Evolutionary conservation across 169 alveolate genomes (phyloP).

Genomic region (Plasmodium billcollinsi): DNA sequence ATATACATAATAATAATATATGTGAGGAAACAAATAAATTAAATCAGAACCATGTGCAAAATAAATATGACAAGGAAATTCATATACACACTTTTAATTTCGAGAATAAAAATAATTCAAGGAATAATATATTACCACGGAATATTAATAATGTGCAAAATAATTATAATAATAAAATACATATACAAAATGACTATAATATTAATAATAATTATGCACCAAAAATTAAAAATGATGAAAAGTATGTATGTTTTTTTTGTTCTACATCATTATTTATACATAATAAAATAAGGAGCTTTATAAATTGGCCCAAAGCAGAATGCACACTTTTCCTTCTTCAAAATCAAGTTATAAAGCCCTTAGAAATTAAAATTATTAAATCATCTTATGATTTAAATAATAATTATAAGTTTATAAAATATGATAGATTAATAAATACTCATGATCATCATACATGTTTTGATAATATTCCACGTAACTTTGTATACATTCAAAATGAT

Average conservation of each 20-base stretch:
- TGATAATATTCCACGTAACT: slow-evolving; percentile 45
- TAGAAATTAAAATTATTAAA: slow-evolving; percentile 60
- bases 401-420: not conserved
- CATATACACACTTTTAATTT: no score
- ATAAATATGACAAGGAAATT: no score
- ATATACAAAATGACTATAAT: no score
- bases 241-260: slow-evolving; percentile 56
- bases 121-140: no score
- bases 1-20: no score
- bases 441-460: slow-evolving; percentile 40
- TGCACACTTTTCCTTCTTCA: slow-evolving; percentile 48
- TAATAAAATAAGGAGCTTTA: slow-evolving; percentile 54
- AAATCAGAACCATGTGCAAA: no score
- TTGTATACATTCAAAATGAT: slow-evolving; percentile 21
- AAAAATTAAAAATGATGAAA: slow-evolving; percentile 67
- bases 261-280: slow-evolving; percentile 44
- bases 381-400: slow-evolving; percentile 23
- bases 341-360: slow-evolving; percentile 3
- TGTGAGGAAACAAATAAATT: no score
- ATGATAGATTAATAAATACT: not conserved
- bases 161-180: no score
- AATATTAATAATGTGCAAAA: no score
- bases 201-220: slow-evolving; percentile 24
- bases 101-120: no score
- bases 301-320: slow-evolving; percentile 74